phyloP scores from a whole-genome alignment of 352 stramenopile genomes.

The Elongisporangium prolatum region DNA sequence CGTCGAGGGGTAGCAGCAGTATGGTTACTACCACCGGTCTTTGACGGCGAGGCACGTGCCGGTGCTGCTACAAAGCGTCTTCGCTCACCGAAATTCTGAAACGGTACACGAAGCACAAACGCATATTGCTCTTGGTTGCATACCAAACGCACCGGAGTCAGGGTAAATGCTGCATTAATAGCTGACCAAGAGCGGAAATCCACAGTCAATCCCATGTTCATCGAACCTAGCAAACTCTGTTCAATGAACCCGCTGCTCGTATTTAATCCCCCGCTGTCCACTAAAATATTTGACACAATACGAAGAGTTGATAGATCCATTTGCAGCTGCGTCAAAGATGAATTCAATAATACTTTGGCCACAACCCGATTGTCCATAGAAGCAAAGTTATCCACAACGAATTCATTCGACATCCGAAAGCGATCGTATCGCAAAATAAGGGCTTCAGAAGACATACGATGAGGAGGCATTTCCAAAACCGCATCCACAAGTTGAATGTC shows the following conservation, averaged over 20 bases:
- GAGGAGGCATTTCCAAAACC: conserved; percentile 69
- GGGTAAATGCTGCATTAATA: conserved; percentile 48
- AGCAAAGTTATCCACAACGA: conserved; percentile 48
- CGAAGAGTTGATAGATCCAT: conserved; percentile 59
- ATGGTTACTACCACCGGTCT: not conserved
- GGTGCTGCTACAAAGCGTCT: conserved; percentile 23
- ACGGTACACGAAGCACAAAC: conserved; percentile 65
- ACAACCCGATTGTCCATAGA: conserved; percentile 74
- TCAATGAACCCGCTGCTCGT: conserved; percentile 34
- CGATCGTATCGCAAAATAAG: conserved; percentile 66
- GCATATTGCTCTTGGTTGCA: conserved; percentile 84
- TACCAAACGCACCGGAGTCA: conserved; percentile 62
- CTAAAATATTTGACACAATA: conserved; percentile 73
- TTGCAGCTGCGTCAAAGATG: conserved; percentile 67
- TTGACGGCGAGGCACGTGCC: not conserved
- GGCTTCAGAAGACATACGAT: conserved; percentile 74
- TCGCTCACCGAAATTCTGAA: conserved; percentile 70
- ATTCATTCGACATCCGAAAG: conserved; percentile 64
- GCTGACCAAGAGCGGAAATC: conserved; percentile 60
- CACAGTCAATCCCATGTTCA: conserved; percentile 42
- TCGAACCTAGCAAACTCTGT: conserved; percentile 73
- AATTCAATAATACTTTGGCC: conserved; percentile 82
- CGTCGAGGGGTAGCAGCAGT: not conserved
- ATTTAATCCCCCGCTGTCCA: conserved; percentile 32
- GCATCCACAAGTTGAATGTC: conserved; percentile 67